phyloP scores from a whole-genome alignment of 164 flowering plant species.

The Houttuynia cordata region DNA sequence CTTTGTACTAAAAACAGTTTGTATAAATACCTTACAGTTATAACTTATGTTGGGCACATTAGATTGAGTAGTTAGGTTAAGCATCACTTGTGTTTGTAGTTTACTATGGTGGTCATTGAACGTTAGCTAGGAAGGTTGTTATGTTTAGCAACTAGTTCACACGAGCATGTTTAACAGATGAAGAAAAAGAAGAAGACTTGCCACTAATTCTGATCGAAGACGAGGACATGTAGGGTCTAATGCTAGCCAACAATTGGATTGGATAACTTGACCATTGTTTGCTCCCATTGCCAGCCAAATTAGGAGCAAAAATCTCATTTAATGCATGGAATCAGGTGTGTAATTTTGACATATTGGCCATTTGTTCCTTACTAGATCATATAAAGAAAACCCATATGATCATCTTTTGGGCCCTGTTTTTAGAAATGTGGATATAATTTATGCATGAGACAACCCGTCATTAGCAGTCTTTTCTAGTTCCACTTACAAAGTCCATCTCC shows the following conservation, averaged over 20 bases:
- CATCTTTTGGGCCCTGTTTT: background rate
- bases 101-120: background rate
- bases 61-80: background rate
- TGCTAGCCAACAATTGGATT: background rate
- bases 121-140: background rate
- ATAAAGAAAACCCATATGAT: background rate
- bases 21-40: background rate
- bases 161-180: background rate
- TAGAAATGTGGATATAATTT: too few species aligned
- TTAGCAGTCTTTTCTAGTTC: background rate
- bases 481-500: background rate
- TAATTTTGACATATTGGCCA: background rate
- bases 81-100: background rate
- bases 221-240: background rate
- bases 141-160: background rate
- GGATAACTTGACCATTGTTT: background rate
- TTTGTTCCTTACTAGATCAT: background rate
- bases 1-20: too few species aligned
- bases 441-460: too few species aligned
- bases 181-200: too few species aligned
- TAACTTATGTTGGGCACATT: background rate
- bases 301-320: background rate
- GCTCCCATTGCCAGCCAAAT: background rate
- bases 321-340: background rate
- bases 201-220: too few species aligned